Evolutionary conservation across 2,329 filamentous ascomycete genomes (phyloP).

Genomic region (Cryphonectria nitschkei): DNA sequence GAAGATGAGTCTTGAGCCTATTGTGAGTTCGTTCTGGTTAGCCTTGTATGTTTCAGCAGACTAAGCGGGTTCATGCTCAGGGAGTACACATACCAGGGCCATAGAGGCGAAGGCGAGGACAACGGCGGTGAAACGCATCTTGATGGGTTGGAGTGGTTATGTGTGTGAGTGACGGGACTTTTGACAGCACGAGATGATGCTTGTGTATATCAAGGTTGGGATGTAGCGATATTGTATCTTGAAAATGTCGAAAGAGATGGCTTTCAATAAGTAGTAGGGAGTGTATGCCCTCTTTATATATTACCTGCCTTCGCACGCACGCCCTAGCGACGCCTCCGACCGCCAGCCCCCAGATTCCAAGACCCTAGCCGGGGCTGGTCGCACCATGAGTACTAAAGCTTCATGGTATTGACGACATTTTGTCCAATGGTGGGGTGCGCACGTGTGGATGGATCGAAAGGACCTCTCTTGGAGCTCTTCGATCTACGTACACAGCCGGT

Average conservation of each 20-base stretch:
- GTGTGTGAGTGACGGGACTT: background rate
- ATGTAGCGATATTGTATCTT: background rate
- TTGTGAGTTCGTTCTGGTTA: background rate
- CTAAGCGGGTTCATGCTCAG: background rate
- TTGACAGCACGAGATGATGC: background rate
- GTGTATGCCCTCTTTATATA: background rate
- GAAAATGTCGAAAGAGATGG: background rate
- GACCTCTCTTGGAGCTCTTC: background rate
- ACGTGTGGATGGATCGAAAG: background rate
- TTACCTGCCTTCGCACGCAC: background rate
- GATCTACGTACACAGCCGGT: background rate
- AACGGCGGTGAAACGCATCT: conserved; percentile 53
- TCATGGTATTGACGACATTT: background rate
- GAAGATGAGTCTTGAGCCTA: conserved; percentile 12
- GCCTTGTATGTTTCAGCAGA: background rate
- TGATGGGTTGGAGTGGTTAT: conserved; percentile 30
- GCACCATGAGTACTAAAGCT: background rate
- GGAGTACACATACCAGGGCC: conserved; percentile 19
- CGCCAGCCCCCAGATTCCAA: background rate
- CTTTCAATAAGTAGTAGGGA: background rate
- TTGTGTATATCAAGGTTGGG: background rate
- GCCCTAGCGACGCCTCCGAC: background rate
- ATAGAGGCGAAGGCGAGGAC: conserved; percentile 39
- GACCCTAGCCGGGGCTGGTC: background rate
- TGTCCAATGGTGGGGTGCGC: background rate